Evolutionary conservation across 2,329 filamentous ascomycete species (phyloP).

Genomic region (Helminthosporium solani): DNA sequence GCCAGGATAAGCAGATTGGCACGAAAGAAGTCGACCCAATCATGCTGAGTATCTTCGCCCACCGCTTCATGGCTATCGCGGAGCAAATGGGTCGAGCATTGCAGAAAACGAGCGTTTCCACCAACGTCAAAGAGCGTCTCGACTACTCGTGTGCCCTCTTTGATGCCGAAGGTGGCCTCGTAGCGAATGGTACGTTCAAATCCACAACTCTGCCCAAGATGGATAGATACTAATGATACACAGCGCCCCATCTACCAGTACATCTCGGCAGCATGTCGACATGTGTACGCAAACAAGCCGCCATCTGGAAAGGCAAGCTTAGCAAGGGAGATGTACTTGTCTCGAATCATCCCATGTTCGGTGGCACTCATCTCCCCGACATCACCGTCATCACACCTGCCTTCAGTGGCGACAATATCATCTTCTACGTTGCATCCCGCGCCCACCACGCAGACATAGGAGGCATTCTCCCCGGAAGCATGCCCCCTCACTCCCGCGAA

Average conservation of each 20-base stretch:
- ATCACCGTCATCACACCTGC: constrained; percentile 80
- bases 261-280: constrained; percentile 86
- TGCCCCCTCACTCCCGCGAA: constrained; percentile 73
- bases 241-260: constrained; percentile 74
- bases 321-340: constrained; percentile 80
- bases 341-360: constrained; percentile 81
- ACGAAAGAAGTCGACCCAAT: constrained; percentile 69
- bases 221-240: constrained; percentile 9
- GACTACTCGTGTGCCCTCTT: constrained; percentile 85
- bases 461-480: constrained; percentile 77
- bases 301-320: constrained; percentile 77
- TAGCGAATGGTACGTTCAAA: constrained; percentile 62
- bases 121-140: constrained; percentile 78
- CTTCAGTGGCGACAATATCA: constrained; percentile 71
- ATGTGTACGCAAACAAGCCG: constrained; percentile 73
- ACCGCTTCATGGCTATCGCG: constrained; percentile 82
- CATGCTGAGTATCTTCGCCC: constrained; percentile 74
- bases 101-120: constrained; percentile 77
- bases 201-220: not conserved
- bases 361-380: constrained; percentile 80
- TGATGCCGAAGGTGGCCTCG: constrained; percentile 71
- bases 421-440: constrained; percentile 79
- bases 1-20: constrained; percentile 50
- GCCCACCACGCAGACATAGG: constrained; percentile 85
- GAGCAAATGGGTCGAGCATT: constrained; percentile 80